A percentile compares a stretch with the other conserved stretches of the same genome.
These are phyloP conservation scores for Colletotrichum navitas DNA, from an alignment of 2,329 filamentous ascomycete genomes.

Conservation along the genomic window DNA sequence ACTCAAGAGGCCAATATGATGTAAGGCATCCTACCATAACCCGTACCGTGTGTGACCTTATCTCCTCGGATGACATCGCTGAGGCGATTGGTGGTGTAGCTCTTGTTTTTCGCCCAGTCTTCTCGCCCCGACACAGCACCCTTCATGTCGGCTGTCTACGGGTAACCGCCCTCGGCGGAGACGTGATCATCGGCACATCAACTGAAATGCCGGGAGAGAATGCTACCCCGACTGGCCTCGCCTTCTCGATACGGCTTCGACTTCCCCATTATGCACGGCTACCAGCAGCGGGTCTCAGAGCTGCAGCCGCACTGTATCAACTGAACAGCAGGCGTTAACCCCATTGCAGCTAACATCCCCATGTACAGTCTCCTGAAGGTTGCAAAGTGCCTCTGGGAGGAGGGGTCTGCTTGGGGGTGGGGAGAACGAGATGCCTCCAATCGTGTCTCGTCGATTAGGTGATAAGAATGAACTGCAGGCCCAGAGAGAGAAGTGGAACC, in stretches of 20 bases:
- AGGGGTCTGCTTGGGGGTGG: constrained; percentile 7
- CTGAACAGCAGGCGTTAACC: neutral
- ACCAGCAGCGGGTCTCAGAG: constrained; percentile 31
- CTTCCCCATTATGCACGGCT: constrained; percentile 30
- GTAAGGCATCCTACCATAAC: neutral
- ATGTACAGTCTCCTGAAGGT: neutral
- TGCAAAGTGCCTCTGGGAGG: constrained; percentile 14
- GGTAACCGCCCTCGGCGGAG: constrained; percentile 7
- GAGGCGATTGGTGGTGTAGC: neutral
- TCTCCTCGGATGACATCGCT: neutral
- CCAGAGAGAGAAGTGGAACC: constrained; percentile 5
- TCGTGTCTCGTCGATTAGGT: constrained; percentile 32
- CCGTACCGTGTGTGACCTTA: constrained; percentile 11
- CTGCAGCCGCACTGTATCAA: constrained; percentile 31
- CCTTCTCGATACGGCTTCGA: neutral
- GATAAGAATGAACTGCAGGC: constrained; percentile 13
- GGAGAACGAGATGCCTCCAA: constrained; percentile 26
- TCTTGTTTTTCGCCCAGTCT: neutral
- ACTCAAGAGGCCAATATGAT: constrained; percentile 6
- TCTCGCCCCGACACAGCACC: neutral
- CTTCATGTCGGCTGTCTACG: neutral
- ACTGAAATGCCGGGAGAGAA: constrained; percentile 7
- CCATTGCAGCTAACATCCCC: neutral
- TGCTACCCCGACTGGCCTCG: constrained; percentile 19
- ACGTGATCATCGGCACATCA: neutral